These are phyloP conservation scores for Lachnellula suecica DNA, from an alignment of 2,329 filamentous ascomycete genomes.

Conservation along the genomic window DNA sequence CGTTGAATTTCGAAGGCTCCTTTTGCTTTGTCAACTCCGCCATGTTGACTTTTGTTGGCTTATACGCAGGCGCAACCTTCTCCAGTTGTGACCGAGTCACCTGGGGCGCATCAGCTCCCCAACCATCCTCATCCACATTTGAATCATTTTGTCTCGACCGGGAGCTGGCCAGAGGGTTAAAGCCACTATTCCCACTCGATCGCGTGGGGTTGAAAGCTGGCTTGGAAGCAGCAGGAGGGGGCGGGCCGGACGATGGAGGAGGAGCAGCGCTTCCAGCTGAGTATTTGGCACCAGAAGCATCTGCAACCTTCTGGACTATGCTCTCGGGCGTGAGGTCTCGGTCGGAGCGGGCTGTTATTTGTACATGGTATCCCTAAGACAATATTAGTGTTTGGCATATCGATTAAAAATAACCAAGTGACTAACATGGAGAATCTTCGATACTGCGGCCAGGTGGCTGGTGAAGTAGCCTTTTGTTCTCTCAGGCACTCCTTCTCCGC, in stretches of 20 bases:
- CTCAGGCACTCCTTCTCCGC: slow-evolving; percentile 96
- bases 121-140: slow-evolving; percentile 79
- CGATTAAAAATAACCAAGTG: neutral
- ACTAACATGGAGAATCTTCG: slow-evolving; percentile 81
- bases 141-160: slow-evolving; percentile 57
- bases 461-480: slow-evolving; percentile 98
- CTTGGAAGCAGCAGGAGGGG: slow-evolving; percentile 77
- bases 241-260: slow-evolving; percentile 39
- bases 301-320: slow-evolving; percentile 90
- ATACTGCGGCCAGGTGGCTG: slow-evolving; percentile 84
- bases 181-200: slow-evolving; percentile 43
- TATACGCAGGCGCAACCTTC: slow-evolving; percentile 89
- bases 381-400: slow-evolving; percentile 11
- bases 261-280: slow-evolving; percentile 65
- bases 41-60: slow-evolving; percentile 94
- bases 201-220: slow-evolving; percentile 83
- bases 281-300: slow-evolving; percentile 95
- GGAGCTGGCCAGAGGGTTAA: slow-evolving; percentile 68
- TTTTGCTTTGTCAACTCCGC: slow-evolving; percentile 77
- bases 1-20: slow-evolving; percentile 60
- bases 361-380: slow-evolving; percentile 83
- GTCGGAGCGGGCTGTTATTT: slow-evolving; percentile 92
- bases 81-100: slow-evolving; percentile 84
- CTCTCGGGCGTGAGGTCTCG: slow-evolving; percentile 81
- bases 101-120: slow-evolving; percentile 91